Conservation (phyloP, 257 asterid species). For the Plantago major region DNA sequence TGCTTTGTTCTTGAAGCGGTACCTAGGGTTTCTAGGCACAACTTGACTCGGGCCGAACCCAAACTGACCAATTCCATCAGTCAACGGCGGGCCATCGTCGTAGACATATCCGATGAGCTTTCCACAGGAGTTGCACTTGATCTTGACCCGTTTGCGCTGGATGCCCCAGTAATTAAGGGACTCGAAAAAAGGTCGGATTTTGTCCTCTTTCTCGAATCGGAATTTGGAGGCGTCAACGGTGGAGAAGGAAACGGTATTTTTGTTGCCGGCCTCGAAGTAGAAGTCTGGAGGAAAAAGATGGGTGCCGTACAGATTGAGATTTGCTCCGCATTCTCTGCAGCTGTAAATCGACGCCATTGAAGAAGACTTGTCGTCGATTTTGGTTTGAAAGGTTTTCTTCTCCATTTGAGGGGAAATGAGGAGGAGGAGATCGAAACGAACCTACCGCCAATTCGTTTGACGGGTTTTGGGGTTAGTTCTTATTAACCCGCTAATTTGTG, state of each 20-base stretch:
- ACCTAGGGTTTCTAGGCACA: conserved; percentile 83
- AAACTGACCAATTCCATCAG: conserved; percentile 61
- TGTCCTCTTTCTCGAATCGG: conserved; percentile 70
- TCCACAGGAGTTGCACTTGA: conserved; percentile 70
- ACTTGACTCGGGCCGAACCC: conserved; percentile 92
- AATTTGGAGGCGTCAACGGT: conserved; percentile 63
- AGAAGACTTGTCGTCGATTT: no score
- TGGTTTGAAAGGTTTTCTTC: no score
- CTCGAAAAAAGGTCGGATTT: conserved; percentile 74
- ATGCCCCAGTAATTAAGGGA: conserved; percentile 88
- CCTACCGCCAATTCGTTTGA: no score
- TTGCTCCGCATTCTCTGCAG: conserved; percentile 76
- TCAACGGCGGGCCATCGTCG: conserved; percentile 89
- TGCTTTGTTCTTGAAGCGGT: conserved; percentile 69
- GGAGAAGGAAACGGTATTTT: conserved; percentile 68
- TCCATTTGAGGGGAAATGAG: no score
- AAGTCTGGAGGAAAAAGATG: conserved; percentile 68
- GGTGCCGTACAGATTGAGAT: conserved; percentile 56
- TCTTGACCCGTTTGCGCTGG: conserved; percentile 73
- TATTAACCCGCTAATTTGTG: no score
- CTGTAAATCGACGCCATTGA: conserved; percentile 64
- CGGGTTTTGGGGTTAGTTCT: no score
- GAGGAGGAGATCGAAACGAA: no score
- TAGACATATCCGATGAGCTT: conserved; percentile 63
- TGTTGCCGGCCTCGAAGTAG: conserved; percentile 95